Percentiles rank a stretch among this genome's conserved stretches.
Conservation (phyloP, 768 basidiomycete species). For the Mycena kentingensis region DNA sequence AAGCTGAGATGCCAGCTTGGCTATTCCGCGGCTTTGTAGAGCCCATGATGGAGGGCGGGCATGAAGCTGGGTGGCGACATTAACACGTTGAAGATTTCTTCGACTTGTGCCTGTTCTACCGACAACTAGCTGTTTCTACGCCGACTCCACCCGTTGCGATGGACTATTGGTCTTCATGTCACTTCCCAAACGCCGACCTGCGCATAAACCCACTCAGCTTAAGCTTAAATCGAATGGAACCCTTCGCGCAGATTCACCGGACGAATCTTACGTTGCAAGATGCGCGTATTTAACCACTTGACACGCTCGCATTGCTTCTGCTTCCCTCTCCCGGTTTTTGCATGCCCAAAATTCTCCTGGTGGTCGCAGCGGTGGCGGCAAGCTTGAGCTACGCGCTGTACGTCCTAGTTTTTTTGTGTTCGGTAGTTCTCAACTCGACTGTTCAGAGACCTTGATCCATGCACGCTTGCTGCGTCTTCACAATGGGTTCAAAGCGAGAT, state of each 20-base stretch:
- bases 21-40: conserved; percentile 66
- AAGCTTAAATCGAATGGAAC: not conserved
- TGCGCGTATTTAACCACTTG: conserved; percentile 3
- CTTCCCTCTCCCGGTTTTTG: not conserved
- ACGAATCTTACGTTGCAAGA: conserved; percentile 3
- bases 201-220: not conserved
- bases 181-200: not conserved
- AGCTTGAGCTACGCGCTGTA: conserved; percentile 2
- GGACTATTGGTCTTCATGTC: not conserved
- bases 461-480: conserved; percentile 14
- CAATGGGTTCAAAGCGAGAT: conserved; percentile 17
- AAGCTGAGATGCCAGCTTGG: conserved; percentile 41
- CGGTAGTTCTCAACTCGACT: not conserved
- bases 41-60: conserved; percentile 69
- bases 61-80: conserved; percentile 64
- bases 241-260: not conserved
- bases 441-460: conserved; percentile 19
- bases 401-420: not conserved
- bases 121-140: no score
- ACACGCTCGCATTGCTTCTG: conserved; percentile 1
- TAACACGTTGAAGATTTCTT: no score
- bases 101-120: no score
- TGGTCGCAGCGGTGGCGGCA: not conserved
- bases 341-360: not conserved
- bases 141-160: no score